Evolutionary conservation across 176 grass and related monocot species (phyloP).

Genomic region (Panicum miliaceum): DNA sequence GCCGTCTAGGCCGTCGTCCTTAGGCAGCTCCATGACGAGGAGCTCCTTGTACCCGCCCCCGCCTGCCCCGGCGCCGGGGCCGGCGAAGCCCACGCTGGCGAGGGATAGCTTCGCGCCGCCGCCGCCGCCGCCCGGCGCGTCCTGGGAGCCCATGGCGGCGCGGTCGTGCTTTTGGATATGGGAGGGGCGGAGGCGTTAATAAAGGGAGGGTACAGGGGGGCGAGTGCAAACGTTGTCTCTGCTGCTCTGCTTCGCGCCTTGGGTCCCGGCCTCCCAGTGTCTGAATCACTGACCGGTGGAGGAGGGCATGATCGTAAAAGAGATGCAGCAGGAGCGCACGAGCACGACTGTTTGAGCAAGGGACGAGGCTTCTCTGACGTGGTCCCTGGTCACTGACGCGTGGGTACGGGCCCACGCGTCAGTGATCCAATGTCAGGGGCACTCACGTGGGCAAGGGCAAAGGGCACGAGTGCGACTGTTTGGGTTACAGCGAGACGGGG

Average conservation of each 20-base stretch:
- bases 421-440: too few species aligned
- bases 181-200: not conserved
- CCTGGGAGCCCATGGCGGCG: slow-evolving; percentile 47
- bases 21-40: slow-evolving; percentile 52
- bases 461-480: not conserved
- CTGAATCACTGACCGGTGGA: too few species aligned
- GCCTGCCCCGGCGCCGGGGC: not conserved
- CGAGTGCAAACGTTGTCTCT: not conserved
- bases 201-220: not conserved
- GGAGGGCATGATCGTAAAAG: not conserved
- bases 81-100: slow-evolving; percentile 44
- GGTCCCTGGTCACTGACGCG: too few species aligned
- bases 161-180: slow-evolving; percentile 32
- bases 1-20: slow-evolving; percentile 51
- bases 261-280: not conserved
- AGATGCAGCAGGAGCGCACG: not conserved
- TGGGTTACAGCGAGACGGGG: too few species aligned
- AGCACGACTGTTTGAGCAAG: not conserved
- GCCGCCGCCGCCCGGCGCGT: slow-evolving; percentile 24
- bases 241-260: not conserved
- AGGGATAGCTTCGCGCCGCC: slow-evolving; percentile 33
- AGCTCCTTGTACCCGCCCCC: slow-evolving; percentile 54
- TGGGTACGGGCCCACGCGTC: too few species aligned
- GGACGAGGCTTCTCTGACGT: too few species aligned
- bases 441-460: too few species aligned